Evolutionary conservation across 2,329 filamentous ascomycete genomes (phyloP).

Genomic region (Fusarium udum): DNA sequence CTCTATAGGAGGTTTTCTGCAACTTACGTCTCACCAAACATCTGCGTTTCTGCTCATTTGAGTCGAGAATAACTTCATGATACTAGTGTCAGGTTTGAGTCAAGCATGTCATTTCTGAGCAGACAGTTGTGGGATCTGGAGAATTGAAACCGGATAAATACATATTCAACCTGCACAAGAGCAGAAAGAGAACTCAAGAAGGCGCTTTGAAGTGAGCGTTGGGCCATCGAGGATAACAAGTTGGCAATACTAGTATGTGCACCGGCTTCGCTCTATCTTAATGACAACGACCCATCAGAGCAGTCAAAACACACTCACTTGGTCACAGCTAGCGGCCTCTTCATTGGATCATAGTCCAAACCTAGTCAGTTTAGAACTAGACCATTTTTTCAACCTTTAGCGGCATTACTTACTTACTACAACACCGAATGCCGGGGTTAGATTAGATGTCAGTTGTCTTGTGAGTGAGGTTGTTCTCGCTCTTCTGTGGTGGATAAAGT

Average conservation of each 20-base stretch:
- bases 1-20: background rate
- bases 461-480: background rate
- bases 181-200: background rate
- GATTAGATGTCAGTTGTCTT: background rate
- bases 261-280: background rate
- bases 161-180: background rate
- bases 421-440: slow-evolving; percentile 14
- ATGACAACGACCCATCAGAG: background rate
- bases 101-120: background rate
- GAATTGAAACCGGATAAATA: background rate
- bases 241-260: background rate
- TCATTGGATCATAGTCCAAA: slow-evolving; percentile 5
- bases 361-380: background rate
- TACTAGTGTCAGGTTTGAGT: background rate
- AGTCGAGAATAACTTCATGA: background rate
- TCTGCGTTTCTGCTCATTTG: background rate
- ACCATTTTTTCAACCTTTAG: background rate
- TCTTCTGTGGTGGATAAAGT: slow-evolving; percentile 11
- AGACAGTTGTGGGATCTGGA: background rate
- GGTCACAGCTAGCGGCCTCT: background rate
- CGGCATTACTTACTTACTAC: background rate
- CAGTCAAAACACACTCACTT: background rate
- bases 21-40: background rate
- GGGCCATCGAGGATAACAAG: background rate
- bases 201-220: background rate